These are phyloP conservation scores for Leishmania tropica DNA, from an alignment of 208 protist species.

Conservation along the genomic window DNA sequence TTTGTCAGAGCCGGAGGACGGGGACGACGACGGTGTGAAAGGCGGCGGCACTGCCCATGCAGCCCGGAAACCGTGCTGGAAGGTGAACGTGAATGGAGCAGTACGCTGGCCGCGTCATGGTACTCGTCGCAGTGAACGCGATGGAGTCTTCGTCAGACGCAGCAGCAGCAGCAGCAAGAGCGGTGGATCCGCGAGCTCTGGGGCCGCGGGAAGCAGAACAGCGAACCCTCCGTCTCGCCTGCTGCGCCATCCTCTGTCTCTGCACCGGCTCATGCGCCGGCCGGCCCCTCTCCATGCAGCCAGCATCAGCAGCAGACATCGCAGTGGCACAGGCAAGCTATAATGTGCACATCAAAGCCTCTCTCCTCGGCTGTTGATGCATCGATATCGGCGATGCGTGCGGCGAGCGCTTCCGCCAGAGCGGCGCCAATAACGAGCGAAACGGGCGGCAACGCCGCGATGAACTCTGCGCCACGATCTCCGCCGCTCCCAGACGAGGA, in stretches of 20 bases:
- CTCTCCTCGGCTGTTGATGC: neutral
- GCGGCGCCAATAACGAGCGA: neutral
- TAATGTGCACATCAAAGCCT: neutral
- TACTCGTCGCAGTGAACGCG: neutral
- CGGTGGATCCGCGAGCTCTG: conserved; percentile 14
- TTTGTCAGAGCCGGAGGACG: conserved; percentile 8
- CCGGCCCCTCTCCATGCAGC: neutral
- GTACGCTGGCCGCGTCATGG: conserved; percentile 1
- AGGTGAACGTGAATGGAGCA: neutral
- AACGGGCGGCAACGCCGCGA: neutral
- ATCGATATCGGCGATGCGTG: neutral
- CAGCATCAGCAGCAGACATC: neutral
- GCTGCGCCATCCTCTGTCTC: neutral
- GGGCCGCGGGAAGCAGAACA: neutral
- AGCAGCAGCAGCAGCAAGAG: neutral
- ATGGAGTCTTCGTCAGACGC: neutral
- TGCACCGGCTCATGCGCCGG: neutral
- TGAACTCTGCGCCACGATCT: neutral
- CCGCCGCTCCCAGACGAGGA: neutral
- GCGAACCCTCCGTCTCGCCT: neutral
- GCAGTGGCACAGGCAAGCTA: neutral
- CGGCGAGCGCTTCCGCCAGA: neutral
- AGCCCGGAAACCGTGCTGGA: neutral
- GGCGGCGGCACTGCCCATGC: neutral
- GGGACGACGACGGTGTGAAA: neutral